Base-by-base conservation (phyloP, 768 basidiomycete species). In the Termitomyces sp. region DNA sequence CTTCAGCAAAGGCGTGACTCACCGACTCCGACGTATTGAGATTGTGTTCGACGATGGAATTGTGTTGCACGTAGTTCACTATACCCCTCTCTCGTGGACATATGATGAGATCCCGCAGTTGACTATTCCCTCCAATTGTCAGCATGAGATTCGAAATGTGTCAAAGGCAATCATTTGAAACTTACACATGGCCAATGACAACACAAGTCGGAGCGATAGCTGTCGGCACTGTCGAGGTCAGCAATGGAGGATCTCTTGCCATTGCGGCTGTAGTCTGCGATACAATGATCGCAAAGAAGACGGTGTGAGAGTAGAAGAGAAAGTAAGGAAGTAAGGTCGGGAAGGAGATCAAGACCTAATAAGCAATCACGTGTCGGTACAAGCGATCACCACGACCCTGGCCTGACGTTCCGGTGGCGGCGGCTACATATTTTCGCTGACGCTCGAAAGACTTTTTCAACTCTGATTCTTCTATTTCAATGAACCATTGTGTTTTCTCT, bases 61-160 rank as follows among this genome's bases (percentile, higher is more conserved):
- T 68, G 9, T 71, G 71, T 28, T 81, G 81, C 2, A 89, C 77
- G 65, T 89, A 91, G 71, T 85, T 86, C 40, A 91, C 81, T 6
- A 87, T 69, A 2, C 89, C 88, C 13, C 81, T 75, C 64, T 87
- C 83, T 6, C 83, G 77, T 1, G 90, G 91, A 71, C 90, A 91
- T 61, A 90, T 82, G 54, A 92, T 74, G 53, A 94, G 83, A 75
- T 94, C 91, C 39, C 91, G 82, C 33, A 94, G 77, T 74, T 94
- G 91, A 32, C 89, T 90, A 22, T n/a, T 39, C 51, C 12, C 49
- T 38, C 39, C 33, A 46, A 36, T 49, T 15, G 58, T 59, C 58
- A 59, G 18, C 18, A 6, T 57, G 51, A 55, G 51, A 55, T n/a
- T n/a, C n/a, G n/a, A n/a, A n/a, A n/a, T 44, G 51, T 44, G 50